Base-by-base conservation (phyloP, 805 yeast genomes). In the Candida golubevii region DNA sequence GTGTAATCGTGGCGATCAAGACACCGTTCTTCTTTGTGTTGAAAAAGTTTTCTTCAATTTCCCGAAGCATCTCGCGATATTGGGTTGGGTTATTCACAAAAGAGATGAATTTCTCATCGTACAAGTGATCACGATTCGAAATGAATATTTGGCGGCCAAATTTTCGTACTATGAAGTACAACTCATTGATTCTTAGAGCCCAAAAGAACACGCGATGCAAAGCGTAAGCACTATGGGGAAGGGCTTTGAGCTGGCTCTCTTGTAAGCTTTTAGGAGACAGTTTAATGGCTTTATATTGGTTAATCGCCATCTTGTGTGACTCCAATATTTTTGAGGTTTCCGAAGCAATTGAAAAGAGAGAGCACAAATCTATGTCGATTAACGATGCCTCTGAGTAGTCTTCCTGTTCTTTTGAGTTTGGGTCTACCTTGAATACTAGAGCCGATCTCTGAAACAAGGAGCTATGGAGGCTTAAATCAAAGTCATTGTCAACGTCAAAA, bases 11-110 rank as follows among this genome's bases (percentile, higher is more conserved):
- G 3, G 82, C 77, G 40, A 77, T 62, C 26, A 79, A 55, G 9
- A 74, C 62, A 26, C 75, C 77, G 51, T 76, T 78, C 47, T 74
- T 77, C 47, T 67, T 77, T 12, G 74, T 59, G n/a, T 66, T 62
- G 46, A 69, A 69, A 59, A 72, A 66, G 29, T 60, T 49, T 11
- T 69, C 75, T 23, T 71, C 72, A 44, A 70, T 55, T 8, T 54
- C 54, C 7, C 48, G 56, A 36, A 51, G 62, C 53, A 50, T 30
- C 11, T 33, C 36, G 26, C 45, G 44, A 36, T 46, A 52, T 10
- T 34, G 57, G 62, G 38, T 47, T 48, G 34, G 55, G 27, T 45
- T 55, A 39, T 57, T 59, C 48, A 59, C 62, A 44, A 48, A 58
- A 14, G 59, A 54, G 47, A 61, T 47, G 15, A 74, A 59, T 41